These are phyloP conservation scores for Meripilus lineatus DNA, from an alignment of 1,284 basidiomycete genomes.

Conservation along the genomic window DNA sequence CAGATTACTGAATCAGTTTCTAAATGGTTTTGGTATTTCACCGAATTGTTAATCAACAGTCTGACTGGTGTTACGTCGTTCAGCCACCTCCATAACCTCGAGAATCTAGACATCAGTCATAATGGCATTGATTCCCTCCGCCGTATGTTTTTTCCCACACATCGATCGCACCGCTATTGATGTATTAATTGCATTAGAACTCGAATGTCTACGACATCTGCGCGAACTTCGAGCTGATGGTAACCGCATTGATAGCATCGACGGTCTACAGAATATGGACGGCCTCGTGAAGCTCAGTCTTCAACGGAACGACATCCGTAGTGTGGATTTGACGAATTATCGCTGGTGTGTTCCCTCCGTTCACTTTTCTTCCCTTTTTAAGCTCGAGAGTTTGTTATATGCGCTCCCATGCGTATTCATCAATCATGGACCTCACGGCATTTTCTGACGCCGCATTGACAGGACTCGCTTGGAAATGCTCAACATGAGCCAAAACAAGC, in stretches of 20 bases:
- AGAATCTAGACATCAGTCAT: conserved; percentile 86
- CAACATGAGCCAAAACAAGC: conserved; percentile 76
- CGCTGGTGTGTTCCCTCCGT: conserved; percentile 69
- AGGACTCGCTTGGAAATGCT: conserved; percentile 82
- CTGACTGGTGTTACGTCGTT: conserved; percentile 88
- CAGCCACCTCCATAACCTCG: conserved; percentile 80
- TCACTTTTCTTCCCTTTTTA: too few relatives aligned
- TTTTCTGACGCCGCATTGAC: conserved; percentile 19
- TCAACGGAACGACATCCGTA: conserved; percentile 69
- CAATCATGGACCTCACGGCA: conserved; percentile 19
- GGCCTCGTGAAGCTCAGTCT: conserved; percentile 82
- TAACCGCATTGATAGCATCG: conserved; percentile 75
- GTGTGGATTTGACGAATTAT: conserved; percentile 56
- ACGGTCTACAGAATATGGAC: conserved; percentile 77
- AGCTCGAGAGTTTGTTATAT: background rate
- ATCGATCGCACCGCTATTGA: background rate
- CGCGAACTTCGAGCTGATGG: conserved; percentile 86
- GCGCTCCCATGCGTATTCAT: conserved; percentile 15
- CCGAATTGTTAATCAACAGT: conserved; percentile 2
- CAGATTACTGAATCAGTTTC: conserved; percentile 1
- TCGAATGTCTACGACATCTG: conserved; percentile 81
- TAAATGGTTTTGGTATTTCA: background rate
- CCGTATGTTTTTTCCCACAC: conserved; percentile 50
- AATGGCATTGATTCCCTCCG: conserved; percentile 86
- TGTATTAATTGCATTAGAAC: conserved; percentile 43